Conservation (phyloP, 2,329 filamentous ascomycete genomes). For the Alternaria ventricosa region DNA sequence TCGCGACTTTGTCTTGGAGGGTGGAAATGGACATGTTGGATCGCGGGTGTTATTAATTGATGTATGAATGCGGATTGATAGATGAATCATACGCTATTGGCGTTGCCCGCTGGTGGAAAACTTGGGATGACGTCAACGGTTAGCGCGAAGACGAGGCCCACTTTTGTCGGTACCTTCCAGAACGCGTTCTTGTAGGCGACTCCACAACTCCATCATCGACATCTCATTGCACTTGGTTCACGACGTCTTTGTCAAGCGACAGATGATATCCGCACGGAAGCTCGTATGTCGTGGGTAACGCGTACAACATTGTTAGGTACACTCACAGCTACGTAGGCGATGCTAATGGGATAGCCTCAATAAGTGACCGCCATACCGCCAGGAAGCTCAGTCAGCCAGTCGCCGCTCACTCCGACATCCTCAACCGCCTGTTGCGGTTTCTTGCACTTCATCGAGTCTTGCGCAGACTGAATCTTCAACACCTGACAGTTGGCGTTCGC, state of each 20-base stretch:
- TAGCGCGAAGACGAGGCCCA: constrained; percentile 7
- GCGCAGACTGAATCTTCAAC: constrained; percentile 37
- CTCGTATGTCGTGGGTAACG: neutral
- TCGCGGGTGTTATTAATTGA: neutral
- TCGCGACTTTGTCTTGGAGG: constrained; percentile 34
- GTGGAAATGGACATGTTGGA: constrained; percentile 25
- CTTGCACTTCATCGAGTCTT: constrained; percentile 34
- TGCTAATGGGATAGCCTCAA: neutral
- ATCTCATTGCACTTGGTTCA: too few species aligned
- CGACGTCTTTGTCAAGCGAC: neutral
- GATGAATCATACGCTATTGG: neutral
- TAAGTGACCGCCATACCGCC: constrained; percentile 33
- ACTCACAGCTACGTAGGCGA: neutral
- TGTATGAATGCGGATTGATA: neutral
- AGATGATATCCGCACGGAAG: too few species aligned
- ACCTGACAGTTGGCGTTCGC: constrained; percentile 39
- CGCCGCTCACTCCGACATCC: constrained; percentile 44
- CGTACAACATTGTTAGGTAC: neutral
- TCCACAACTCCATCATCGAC: neutral
- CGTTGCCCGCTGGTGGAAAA: constrained; percentile 7
- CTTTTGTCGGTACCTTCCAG: neutral
- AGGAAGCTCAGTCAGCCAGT: constrained; percentile 39
- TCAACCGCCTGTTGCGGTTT: constrained; percentile 57
- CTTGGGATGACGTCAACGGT: constrained; percentile 16
- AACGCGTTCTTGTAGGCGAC: neutral